Percentiles rank a stretch among this genome's conserved stretches.
Evolutionary conservation across 352 stramenopile genomes (phyloP).

Genomic region (Phytophthora crassamura): DNA sequence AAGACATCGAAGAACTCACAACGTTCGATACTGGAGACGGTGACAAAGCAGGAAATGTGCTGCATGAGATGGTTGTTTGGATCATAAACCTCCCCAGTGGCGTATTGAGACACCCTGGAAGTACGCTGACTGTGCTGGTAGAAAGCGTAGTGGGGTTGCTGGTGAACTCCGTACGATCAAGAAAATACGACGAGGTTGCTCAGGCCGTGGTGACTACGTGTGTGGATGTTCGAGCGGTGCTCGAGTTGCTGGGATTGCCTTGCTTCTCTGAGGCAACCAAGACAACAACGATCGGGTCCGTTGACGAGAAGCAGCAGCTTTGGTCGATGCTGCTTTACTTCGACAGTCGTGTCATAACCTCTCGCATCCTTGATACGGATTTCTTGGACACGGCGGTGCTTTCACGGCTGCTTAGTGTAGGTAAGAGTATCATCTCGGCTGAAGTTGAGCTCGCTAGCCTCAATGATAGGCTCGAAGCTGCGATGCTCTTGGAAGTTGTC

Average conservation of each 20-base stretch:
- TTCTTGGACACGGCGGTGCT: constrained; percentile 33
- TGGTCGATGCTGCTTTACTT: constrained; percentile 37
- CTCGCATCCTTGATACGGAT: constrained; percentile 25
- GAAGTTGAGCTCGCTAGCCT: not conserved
- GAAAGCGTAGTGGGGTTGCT: constrained; percentile 6
- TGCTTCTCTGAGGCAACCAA: not conserved
- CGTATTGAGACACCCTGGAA: not conserved
- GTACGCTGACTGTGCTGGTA: constrained; percentile 7
- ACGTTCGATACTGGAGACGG: constrained; percentile 8
- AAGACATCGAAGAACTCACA: constrained; percentile 28
- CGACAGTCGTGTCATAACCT: constrained; percentile 22
- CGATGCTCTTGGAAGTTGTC: constrained; percentile 33
- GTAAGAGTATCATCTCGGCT: not conserved
- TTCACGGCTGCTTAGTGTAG: not conserved
- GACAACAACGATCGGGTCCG: not conserved
- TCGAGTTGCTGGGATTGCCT: constrained; percentile 16
- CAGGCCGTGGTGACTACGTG: constrained; percentile 18
- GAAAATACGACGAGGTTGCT: constrained; percentile 20
- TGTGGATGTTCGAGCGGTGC: constrained; percentile 4
- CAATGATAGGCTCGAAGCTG: constrained; percentile 27
- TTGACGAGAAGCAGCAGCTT: constrained; percentile 34
- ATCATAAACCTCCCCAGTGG: not conserved
- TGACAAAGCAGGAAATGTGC: constrained; percentile 8
- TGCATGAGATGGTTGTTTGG: constrained; percentile 19
- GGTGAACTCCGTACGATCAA: constrained; percentile 8